Percentiles rank a stretch among this genome's conserved stretches.
phyloP scores from a whole-genome alignment of 768 basidiomycete species.

The Rossbeevera mucosa region DNA sequence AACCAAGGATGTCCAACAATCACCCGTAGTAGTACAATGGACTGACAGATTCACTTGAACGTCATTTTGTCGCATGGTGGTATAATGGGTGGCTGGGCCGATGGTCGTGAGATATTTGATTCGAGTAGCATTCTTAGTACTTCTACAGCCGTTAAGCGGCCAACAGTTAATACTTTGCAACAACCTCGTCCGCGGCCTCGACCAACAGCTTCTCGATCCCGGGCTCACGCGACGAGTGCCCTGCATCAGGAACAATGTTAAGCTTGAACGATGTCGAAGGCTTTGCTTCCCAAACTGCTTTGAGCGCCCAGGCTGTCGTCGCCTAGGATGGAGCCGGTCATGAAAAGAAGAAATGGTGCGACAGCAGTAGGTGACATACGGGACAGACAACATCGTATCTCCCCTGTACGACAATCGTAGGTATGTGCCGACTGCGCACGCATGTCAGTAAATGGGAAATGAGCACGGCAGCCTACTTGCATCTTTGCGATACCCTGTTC shows the following conservation, averaged over 20 bases:
- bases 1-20: constrained; percentile 2
- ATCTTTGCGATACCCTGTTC: constrained; percentile 85
- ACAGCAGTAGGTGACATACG: constrained; percentile 36
- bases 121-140: not conserved
- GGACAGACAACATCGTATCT: constrained; percentile 90
- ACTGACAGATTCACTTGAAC: not conserved
- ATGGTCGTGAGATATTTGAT: not conserved
- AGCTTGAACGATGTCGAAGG: constrained; percentile 37
- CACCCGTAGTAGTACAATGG: not conserved
- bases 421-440: constrained; percentile 74
- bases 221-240: constrained; percentile 76
- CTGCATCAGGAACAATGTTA: constrained; percentile 77
- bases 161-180: constrained; percentile 18
- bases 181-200: constrained; percentile 43
- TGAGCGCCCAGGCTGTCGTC: constrained; percentile 75
- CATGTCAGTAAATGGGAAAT: constrained; percentile 5
- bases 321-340: constrained; percentile 40
- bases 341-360: not conserved
- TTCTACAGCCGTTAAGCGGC: not conserved
- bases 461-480: constrained; percentile 35
- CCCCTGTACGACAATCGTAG: constrained; percentile 76
- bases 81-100: not conserved
- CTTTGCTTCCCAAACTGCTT: constrained; percentile 80
- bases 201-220: constrained; percentile 67
- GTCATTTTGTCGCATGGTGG: not conserved